phyloP scores from a whole-genome alignment of 2,329 filamentous ascomycete genomes.

The Apiospora marii region DNA sequence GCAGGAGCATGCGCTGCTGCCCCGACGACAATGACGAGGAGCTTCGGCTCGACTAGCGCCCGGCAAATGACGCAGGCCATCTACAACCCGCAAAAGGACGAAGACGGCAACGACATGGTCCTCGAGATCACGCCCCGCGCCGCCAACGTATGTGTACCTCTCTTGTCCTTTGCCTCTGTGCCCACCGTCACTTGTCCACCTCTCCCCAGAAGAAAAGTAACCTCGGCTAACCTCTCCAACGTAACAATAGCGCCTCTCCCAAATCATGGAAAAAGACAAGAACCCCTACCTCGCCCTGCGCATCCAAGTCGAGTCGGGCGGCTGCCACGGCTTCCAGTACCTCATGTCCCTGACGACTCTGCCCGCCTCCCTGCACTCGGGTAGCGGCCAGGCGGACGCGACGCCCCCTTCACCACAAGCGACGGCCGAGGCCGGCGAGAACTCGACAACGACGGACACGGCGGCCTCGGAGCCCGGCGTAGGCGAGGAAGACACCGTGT shows the following conservation, averaged over 20 bases:
- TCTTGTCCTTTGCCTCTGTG: too few relatives aligned
- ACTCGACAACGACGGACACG: constrained; percentile 41
- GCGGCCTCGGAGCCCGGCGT: constrained; percentile 32
- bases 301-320: constrained; percentile 90
- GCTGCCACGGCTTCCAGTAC: constrained; percentile 98
- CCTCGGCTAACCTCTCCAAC: not conserved
- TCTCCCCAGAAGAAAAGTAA: not conserved
- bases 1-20: not conserved
- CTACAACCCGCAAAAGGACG: constrained; percentile 79
- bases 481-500: constrained; percentile 85
- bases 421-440: constrained; percentile 32
- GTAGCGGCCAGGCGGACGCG: constrained; percentile 36
- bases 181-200: too few relatives aligned
- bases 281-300: constrained; percentile 89
- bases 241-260: constrained; percentile 67
- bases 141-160: constrained; percentile 66
- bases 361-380: constrained; percentile 44
- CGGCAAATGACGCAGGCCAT: constrained; percentile 56
- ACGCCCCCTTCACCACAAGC: constrained; percentile 30
- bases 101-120: constrained; percentile 83
- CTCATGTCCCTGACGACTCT: constrained; percentile 84
- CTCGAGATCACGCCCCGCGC: constrained; percentile 87
- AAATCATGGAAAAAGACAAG: constrained; percentile 75
- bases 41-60: constrained; percentile 24
- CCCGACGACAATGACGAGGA: not conserved